A percentile compares a stretch with the other conserved stretches of the same genome.
These are phyloP conservation scores for Eucalyptus marginata DNA, from an alignment of 345 rosid species.

Conservation along the genomic window DNA sequence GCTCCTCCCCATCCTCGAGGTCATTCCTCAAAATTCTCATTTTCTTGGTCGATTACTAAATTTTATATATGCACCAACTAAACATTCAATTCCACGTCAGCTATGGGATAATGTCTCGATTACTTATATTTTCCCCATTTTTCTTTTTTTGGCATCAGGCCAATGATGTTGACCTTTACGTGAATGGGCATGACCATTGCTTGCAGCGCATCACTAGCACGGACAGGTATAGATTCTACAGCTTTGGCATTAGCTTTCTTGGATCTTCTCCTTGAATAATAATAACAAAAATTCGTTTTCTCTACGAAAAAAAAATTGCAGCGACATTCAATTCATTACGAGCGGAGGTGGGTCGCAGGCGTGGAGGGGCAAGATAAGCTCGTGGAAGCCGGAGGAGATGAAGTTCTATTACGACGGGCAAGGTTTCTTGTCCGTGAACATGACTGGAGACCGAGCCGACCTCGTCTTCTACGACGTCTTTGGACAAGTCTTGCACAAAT, in stretches of 20 bases:
- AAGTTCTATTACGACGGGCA: slow-evolving; percentile 66
- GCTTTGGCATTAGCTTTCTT: not conserved
- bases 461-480: slow-evolving; percentile 32
- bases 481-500: slow-evolving; percentile 45
- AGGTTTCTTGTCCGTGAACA: slow-evolving; percentile 57
- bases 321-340: slow-evolving; percentile 42
- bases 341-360: slow-evolving; percentile 88
- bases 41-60: not conserved
- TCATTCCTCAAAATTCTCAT: not conserved
- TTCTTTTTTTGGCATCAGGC: slow-evolving; percentile 1
- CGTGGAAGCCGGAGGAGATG: slow-evolving; percentile 40
- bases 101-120: not conserved
- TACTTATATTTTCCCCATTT: not conserved
- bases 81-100: not conserved
- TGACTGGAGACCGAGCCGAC: slow-evolving; percentile 9
- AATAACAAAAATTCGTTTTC: not conserved
- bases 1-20: slow-evolving; percentile 61
- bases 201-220: slow-evolving; percentile 55
- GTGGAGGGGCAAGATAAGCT: slow-evolving; percentile 36
- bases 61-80: not conserved
- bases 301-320: not conserved
- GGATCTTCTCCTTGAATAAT: not conserved
- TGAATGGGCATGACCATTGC: slow-evolving; percentile 88
- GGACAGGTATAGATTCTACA: slow-evolving; percentile 17
- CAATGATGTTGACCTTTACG: slow-evolving; percentile 50